Percentiles rank a stretch among this genome's conserved stretches.
Conservation (phyloP, 1,284 basidiomycete species). For the Fomitopsis palustris region DNA sequence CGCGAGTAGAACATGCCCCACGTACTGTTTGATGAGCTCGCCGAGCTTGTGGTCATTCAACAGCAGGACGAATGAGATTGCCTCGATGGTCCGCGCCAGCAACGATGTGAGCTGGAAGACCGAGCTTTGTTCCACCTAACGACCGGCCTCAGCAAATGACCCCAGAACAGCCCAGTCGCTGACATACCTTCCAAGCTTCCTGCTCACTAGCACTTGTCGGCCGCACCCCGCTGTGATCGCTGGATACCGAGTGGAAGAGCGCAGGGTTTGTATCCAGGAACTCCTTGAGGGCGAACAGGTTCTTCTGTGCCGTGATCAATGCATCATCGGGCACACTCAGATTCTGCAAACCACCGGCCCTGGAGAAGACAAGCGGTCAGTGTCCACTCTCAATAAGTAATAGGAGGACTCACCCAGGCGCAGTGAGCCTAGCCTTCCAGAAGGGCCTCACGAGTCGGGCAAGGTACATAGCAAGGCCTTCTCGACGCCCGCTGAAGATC, state of each 20-base stretch:
- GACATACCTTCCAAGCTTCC: slow-evolving; percentile 77
- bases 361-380: slow-evolving; percentile 25
- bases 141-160: neutral
- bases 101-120: slow-evolving; percentile 72
- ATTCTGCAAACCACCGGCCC: slow-evolving; percentile 43
- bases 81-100: slow-evolving; percentile 83
- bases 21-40: slow-evolving; percentile 81
- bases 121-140: slow-evolving; percentile 77
- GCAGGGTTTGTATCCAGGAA: slow-evolving; percentile 78
- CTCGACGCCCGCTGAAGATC: slow-evolving; percentile 83
- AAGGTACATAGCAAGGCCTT: slow-evolving; percentile 88
- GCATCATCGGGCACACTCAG: slow-evolving; percentile 60
- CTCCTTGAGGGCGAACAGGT: slow-evolving; percentile 72
- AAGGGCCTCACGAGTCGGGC: slow-evolving; percentile 82
- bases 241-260: slow-evolving; percentile 73
- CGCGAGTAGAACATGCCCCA: slow-evolving; percentile 16
- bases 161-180: no score
- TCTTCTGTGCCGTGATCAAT: slow-evolving; percentile 72
- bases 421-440: slow-evolving; percentile 81
- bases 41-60: slow-evolving; percentile 88
- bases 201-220: slow-evolving; percentile 59
- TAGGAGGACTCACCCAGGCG: slow-evolving; percentile 46
- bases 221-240: slow-evolving; percentile 53
- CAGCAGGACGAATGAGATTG: slow-evolving; percentile 89
- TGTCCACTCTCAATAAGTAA: no score